Conservation (phyloP, 768 basidiomycete species). For the Calocybe cyanea region DNA sequence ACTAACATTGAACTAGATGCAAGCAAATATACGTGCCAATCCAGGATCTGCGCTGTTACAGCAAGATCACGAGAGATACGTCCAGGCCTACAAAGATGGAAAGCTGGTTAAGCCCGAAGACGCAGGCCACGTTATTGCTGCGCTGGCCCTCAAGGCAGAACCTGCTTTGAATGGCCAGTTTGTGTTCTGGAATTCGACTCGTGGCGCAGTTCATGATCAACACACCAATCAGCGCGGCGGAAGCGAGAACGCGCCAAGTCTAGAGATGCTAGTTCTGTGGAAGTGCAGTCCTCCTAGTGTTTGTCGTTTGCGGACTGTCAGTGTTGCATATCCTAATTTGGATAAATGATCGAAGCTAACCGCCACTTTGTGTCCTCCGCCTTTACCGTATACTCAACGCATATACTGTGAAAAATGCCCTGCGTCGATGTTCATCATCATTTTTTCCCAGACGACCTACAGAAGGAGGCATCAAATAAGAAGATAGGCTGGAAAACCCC, state of each 20-base stretch:
- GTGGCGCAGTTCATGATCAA: conserved; percentile 42
- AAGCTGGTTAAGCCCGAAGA: conserved; percentile 72
- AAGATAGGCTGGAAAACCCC: conserved; percentile 62
- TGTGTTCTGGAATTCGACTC: conserved; percentile 74
- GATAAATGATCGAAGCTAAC: no score
- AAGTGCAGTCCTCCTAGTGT: no score
- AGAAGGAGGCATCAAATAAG: conserved; percentile 42
- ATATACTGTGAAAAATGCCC: no score
- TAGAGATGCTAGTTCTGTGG: no score
- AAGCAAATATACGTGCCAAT: conserved; percentile 47
- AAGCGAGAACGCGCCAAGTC: no score
- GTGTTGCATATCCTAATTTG: no score
- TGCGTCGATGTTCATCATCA: conserved; percentile 78
- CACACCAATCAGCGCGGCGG: no score
- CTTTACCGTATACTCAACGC: no score
- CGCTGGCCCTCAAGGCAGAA: conserved; percentile 63
- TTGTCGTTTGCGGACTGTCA: no score
- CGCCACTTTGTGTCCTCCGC: no score
- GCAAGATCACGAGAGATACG: conserved; percentile 53
- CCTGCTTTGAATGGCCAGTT: conserved; percentile 69
- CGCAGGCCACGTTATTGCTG: conserved; percentile 76
- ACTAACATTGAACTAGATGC: conserved; percentile 83
- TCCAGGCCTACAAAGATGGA: conserved; percentile 56
- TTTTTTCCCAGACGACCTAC: conserved; percentile 53
- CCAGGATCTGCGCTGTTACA: conserved; percentile 52